A percentile compares a stretch with the other conserved stretches of the same genome.
Conservation (phyloP, 2,329 filamentous ascomycete genomes). For the Aureobasidium sp. region DNA sequence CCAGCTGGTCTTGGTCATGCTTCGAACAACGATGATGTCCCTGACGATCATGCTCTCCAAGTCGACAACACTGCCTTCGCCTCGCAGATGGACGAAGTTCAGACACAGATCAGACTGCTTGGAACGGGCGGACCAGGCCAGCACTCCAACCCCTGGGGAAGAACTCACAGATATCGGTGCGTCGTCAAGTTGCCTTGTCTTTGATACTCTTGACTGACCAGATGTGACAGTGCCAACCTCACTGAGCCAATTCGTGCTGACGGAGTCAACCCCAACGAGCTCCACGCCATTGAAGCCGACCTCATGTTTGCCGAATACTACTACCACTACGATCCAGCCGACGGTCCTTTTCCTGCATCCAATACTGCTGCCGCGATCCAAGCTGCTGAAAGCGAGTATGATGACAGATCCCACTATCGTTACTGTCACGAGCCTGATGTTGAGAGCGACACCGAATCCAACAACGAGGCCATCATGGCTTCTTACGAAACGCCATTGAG, state of each 20-base stretch:
- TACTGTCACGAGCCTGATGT: background rate
- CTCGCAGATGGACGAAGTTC: background rate
- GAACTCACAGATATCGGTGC: background rate
- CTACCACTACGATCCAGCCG: background rate
- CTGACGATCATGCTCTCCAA: background rate
- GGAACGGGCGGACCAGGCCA: background rate
- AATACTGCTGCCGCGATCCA: background rate
- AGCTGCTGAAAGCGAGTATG: background rate
- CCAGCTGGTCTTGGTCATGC: background rate
- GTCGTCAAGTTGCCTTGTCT: background rate
- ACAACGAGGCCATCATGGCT: background rate
- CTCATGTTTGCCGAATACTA: conserved; percentile 1
- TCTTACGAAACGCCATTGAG: background rate
- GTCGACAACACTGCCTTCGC: background rate
- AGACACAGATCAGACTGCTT: background rate
- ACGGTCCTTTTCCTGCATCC: background rate
- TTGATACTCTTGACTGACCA: background rate
- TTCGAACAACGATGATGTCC: background rate
- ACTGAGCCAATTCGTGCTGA: background rate
- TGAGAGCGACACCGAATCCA: background rate
- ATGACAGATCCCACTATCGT: background rate
- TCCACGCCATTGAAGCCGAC: background rate
- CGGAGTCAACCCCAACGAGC: background rate
- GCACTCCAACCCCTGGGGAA: background rate
- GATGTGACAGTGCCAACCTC: background rate